Evolutionary conservation across 768 basidiomycete species (phyloP).

Genomic region (Psilocybe tampanensis): DNA sequence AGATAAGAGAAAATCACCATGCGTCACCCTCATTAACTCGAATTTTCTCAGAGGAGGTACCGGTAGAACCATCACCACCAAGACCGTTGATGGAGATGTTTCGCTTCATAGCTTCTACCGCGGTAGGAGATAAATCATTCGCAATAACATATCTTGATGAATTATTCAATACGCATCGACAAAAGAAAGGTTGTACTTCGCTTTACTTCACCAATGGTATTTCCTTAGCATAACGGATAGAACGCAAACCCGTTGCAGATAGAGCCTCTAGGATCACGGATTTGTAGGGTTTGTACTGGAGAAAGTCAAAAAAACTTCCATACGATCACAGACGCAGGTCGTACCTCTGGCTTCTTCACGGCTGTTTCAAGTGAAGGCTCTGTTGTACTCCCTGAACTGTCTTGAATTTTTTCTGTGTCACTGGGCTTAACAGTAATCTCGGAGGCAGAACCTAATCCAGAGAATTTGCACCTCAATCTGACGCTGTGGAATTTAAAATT

Average conservation of each 20-base stretch:
- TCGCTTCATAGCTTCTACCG: conserved; percentile 81
- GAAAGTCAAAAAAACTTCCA: not conserved
- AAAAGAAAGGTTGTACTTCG: not conserved
- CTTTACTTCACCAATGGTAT: conserved; percentile 86
- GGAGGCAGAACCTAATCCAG: not conserved
- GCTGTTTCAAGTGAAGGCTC: not conserved
- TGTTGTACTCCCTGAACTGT: not conserved
- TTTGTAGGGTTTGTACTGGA: conserved; percentile 59
- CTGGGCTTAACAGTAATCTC: not conserved
- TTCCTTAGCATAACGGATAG: conserved; percentile 97
- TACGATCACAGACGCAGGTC: not conserved
- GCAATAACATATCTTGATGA: conserved; percentile 86
- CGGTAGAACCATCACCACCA: conserved; percentile 30
- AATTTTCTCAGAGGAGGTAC: conserved; percentile 50
- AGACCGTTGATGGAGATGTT: conserved; percentile 87
- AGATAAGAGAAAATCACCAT: conserved; percentile 54
- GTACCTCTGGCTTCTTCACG: not conserved
- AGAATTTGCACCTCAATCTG: not conserved
- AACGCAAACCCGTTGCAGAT: conserved; percentile 93
- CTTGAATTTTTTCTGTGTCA: not conserved
- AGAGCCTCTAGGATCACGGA: conserved; percentile 90
- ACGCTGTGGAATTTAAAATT: not conserved
- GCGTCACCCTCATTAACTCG: conserved; percentile 93
- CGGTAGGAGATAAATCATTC: conserved; percentile 87
- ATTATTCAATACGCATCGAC: conserved; percentile 10